Percentiles rank a stretch among this genome's conserved stretches.
These are phyloP conservation scores for Phylloporus sp. DNA, from an alignment of 768 basidiomycete genomes.

Conservation along the genomic window DNA sequence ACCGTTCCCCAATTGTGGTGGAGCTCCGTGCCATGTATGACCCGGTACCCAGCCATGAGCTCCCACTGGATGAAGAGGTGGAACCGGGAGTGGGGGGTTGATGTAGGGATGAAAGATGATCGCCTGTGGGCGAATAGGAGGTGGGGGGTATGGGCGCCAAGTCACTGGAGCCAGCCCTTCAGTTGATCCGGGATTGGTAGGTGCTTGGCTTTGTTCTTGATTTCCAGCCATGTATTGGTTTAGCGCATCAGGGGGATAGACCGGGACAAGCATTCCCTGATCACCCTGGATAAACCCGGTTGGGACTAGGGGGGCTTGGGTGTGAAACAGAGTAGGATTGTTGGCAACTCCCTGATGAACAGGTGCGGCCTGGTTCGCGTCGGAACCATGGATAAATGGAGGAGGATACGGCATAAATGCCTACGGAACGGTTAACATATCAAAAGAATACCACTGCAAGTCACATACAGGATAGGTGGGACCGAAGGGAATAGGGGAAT, in stretches of 20 bases:
- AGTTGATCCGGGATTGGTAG: conserved; percentile 18
- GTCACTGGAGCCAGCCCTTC: conserved; percentile 29
- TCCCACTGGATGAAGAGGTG: conserved; percentile 17
- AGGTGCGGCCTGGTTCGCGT: conserved; percentile 22
- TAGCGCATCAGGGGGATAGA: conserved; percentile 68
- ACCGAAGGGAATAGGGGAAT: conserved; percentile 35
- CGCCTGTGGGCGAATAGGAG: conserved; percentile 30
- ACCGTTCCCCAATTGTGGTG: conserved; percentile 14
- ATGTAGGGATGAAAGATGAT: conserved; percentile 30
- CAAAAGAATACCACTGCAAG: background rate
- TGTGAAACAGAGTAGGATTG: conserved; percentile 15
- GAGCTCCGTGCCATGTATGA: conserved; percentile 21
- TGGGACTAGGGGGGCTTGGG: conserved; percentile 57
- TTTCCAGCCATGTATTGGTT: conserved; percentile 61
- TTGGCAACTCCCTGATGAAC: conserved; percentile 16
- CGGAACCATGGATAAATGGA: conserved; percentile 28
- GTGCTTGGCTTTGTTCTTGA: conserved; percentile 25
- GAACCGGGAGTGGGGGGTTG: conserved; percentile 19
- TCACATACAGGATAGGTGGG: conserved; percentile 46
- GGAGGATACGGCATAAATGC: conserved; percentile 50
- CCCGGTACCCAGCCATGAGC: conserved; percentile 26
- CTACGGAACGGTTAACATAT: conserved; percentile 27
- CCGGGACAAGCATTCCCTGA: conserved; percentile 65
- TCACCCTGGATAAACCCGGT: conserved; percentile 72
- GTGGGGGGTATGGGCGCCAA: conserved; percentile 34